A percentile compares a stretch with the other conserved stretches of the same genome.
Evolutionary conservation across 371 early-diverging fungal genomes (phyloP).

Genomic region (Sporodiniella umbellata): DNA sequence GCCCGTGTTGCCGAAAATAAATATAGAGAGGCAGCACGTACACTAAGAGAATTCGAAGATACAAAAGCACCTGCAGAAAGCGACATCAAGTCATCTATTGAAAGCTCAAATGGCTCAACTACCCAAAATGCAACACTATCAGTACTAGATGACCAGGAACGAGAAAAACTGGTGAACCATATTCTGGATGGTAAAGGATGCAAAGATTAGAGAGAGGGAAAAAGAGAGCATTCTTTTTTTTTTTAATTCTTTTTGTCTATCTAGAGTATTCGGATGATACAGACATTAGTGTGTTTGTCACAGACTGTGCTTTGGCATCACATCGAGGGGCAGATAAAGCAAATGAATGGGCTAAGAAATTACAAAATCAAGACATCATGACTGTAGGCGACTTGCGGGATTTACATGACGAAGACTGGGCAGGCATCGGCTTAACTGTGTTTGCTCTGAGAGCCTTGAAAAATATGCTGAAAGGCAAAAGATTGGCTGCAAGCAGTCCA

Average conservation of each 20-base stretch:
- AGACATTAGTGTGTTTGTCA: conserved; percentile 67
- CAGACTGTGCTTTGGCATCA: conserved; percentile 61
- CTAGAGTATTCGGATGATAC: conserved; percentile 58
- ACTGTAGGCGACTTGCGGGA: conserved; percentile 79
- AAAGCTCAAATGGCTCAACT: neutral
- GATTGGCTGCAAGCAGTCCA: conserved; percentile 2
- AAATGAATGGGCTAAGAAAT: conserved; percentile 66
- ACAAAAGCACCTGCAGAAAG: neutral
- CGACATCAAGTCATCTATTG: neutral
- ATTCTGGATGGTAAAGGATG: conserved; percentile 43
- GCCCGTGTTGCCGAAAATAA: conserved; percentile 30
- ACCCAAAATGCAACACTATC: neutral
- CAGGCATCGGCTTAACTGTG: conserved; percentile 74
- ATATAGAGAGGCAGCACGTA: conserved; percentile 25
- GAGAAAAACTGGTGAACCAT: conserved; percentile 25
- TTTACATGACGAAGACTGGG: conserved; percentile 78
- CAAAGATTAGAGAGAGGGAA: no score
- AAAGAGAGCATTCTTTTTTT: neutral
- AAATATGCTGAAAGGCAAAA: conserved; percentile 69
- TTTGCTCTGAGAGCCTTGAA: conserved; percentile 85
- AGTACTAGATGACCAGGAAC: conserved; percentile 1
- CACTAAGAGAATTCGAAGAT: conserved; percentile 18
- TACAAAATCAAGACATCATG: conserved; percentile 76
- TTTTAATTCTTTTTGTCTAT: neutral
- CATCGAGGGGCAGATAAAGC: conserved; percentile 73